phyloP scores from a whole-genome alignment of 495 filamentous ascomycete genomes.

The Penicillium riverlandense region DNA sequence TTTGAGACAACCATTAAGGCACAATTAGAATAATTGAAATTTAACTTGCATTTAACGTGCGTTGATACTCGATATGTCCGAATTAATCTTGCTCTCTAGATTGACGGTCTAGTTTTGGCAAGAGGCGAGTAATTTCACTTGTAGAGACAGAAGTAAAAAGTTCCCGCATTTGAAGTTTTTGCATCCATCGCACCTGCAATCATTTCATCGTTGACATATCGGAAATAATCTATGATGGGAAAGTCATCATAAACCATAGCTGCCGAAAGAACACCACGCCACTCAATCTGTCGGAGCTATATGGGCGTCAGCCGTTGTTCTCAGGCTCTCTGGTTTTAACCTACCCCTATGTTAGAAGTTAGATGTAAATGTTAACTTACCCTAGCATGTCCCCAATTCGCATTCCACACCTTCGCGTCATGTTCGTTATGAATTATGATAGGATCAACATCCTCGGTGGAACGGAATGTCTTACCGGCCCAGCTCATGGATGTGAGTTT shows the following conservation, averaged over 20 bases:
- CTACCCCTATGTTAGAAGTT: neutral
- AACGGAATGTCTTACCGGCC: constrained; percentile 21
- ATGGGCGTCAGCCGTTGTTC: neutral
- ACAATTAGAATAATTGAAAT: no score
- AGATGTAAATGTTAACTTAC: neutral
- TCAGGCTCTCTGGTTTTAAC: no score
- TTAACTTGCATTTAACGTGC: no score
- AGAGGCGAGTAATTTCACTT: constrained; percentile 1
- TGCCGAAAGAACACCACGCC: constrained; percentile 10
- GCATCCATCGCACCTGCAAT: constrained; percentile 25
- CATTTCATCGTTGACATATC: constrained; percentile 16
- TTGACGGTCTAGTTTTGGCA: no score
- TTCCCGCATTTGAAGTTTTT: constrained; percentile 6
- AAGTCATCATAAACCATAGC: constrained; percentile 23
- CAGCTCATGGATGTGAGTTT: constrained; percentile 11
- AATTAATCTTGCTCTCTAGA: neutral
- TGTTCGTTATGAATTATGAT: constrained; percentile 14
- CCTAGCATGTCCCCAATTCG: constrained; percentile 10
- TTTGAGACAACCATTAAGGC: constrained; percentile 21
- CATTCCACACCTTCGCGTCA: constrained; percentile 5
- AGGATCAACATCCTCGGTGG: constrained; percentile 21
- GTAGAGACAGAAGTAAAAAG: constrained; percentile 17
- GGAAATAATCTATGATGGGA: constrained; percentile 25
- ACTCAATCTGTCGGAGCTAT: constrained; percentile 20
- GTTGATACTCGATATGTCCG: no score